phyloP scores from a whole-genome alignment of 208 protist species.

The Wallacemonas sp. region DNA sequence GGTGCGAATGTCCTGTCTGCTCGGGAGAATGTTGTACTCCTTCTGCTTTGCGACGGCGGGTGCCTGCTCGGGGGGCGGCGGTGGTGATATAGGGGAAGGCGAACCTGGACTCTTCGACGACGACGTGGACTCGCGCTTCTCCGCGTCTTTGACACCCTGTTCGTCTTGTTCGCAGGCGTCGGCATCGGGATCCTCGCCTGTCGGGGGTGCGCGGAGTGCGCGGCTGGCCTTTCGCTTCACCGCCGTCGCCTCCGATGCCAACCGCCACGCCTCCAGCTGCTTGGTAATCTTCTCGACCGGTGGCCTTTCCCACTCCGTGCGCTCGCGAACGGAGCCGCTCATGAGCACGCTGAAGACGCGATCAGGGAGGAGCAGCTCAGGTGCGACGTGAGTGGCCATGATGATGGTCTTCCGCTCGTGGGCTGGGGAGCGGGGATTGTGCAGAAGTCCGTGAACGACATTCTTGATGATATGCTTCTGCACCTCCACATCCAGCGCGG shows the following conservation, averaged over 20 bases:
- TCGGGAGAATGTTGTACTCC: slow-evolving; percentile 24
- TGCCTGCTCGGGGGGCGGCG: neutral
- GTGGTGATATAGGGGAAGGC: neutral
- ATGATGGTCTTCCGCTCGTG: slow-evolving; percentile 43
- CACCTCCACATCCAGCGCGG: slow-evolving; percentile 92
- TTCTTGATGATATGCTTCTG: slow-evolving; percentile 74
- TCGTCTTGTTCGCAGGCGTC: neutral
- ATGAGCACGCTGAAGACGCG: slow-evolving; percentile 37
- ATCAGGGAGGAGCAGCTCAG: slow-evolving; percentile 38
- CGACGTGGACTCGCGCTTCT: too few species aligned
- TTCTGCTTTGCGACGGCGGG: neutral
- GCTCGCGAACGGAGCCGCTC: slow-evolving; percentile 44
- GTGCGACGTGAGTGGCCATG: slow-evolving; percentile 37
- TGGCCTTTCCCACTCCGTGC: slow-evolving; percentile 14
- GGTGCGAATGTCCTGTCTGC: slow-evolving; percentile 28
- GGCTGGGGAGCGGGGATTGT: slow-evolving; percentile 3
- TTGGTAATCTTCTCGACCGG: slow-evolving; percentile 24
- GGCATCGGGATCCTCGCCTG: neutral
- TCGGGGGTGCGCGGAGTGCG: neutral
- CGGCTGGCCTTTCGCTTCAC: slow-evolving; percentile 23
- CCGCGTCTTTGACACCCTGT: neutral
- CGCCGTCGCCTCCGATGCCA: slow-evolving; percentile 20
- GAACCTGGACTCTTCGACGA: too few species aligned
- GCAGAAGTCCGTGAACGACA: slow-evolving; percentile 66
- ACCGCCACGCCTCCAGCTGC: slow-evolving; percentile 28